A percentile compares a stretch with the other conserved stretches of the same genome.
Evolutionary conservation across 1,139 yeast species (phyloP).

Genomic region (Sugiyamaella pinicola): DNA sequence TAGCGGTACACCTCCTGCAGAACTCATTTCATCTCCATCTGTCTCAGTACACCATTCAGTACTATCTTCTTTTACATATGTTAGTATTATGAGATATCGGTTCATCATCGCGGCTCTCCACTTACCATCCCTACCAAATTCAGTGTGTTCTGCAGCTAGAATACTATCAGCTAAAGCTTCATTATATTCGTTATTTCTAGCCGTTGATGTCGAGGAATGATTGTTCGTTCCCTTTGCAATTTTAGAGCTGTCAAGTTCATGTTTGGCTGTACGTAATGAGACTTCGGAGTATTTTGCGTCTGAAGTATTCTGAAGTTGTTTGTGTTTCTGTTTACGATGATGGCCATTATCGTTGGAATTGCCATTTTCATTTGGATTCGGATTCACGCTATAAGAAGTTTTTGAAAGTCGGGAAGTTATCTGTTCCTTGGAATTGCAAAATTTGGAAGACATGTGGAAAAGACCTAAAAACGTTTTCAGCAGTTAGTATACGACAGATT

Average conservation of each 20-base stretch:
- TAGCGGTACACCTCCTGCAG: neutral
- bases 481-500: neutral
- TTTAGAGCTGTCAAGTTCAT: neutral
- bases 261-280: neutral
- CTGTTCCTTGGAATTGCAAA: neutral
- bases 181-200: neutral
- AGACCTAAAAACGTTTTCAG: neutral
- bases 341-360: neutral
- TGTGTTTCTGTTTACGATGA: neutral
- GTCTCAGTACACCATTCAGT: conserved; percentile 10
- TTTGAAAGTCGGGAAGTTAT: neutral
- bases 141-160: neutral
- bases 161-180: neutral
- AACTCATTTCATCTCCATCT: conserved; percentile 12
- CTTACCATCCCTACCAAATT: neutral
- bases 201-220: neutral
- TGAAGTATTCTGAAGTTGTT: neutral
- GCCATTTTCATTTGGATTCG: neutral
- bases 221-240: neutral
- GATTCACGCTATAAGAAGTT: neutral
- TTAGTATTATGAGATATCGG: neutral
- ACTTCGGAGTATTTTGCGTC: neutral
- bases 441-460: neutral
- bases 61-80: neutral
- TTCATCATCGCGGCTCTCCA: neutral